Evolutionary conservation across 805 yeast species (phyloP), one percentile per base, ranked within the genome.

Genomic region (Kluyveromyces dobzhanskii): DNA sequence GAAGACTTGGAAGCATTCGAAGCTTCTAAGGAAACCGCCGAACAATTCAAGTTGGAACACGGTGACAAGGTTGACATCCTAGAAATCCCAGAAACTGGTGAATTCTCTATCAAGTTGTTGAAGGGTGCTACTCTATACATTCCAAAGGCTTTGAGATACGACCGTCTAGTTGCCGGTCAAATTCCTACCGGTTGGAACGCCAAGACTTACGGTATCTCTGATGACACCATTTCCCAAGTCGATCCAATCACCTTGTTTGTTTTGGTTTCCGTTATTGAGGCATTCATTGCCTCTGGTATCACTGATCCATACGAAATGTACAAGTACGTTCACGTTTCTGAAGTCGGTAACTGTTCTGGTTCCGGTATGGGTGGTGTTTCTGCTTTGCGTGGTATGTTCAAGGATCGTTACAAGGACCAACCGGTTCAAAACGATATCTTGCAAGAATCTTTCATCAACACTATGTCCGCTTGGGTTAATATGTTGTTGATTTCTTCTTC

Each of bases 341-440:
- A 92, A 68, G 87, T 92, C 52, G 99, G 98, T 71, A 94, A 90
- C 76, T 88, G 97, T 75, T 83, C 95, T 35, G 99, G 99, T 71
- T 87, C 97, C 41, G 99, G 99, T 78, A 90, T 92, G 95, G 99
- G 99, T 69, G 99, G 99, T 81, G 94, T 90, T 55, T 64, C 83
- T 53, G 98, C 99, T 38, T 69, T 92, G 59, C 85, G 94, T 65
- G 97, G 96, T 54, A 92, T 92, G 97, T 92, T 87, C 74, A 87
- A 76, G 66, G 95, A 90, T 60, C 80, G 99, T 70, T 92, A 74
- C 70, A 70, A 76, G 53, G 99, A 92, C 63, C 73, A 73, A 66
- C 96, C 95, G 40, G 96, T 88, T 40, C 98, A 94, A 71, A 92
- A 85, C 62, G 99, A 92, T 68, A 83, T 92, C 51, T 73, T 92